Percentiles rank a stretch among this genome's conserved stretches.
These are phyloP conservation scores for Cardiosporidium cionae DNA, from an alignment of 169 alveolate genomes.

Conservation along the genomic window DNA sequence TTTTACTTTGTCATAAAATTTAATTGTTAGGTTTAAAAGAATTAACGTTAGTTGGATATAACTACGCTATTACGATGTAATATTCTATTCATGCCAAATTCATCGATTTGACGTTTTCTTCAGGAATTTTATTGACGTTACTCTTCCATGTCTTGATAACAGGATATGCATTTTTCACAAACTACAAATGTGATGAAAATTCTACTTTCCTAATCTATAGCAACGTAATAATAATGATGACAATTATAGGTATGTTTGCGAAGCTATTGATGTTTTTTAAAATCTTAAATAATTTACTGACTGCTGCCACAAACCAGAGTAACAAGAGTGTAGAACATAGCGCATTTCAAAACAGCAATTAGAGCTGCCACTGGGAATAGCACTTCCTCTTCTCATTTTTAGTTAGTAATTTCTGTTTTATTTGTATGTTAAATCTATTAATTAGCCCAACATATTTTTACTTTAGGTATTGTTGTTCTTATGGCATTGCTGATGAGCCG, in stretches of 20 bases:
- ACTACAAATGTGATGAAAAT: constrained; percentile 16
- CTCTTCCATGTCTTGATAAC: background rate
- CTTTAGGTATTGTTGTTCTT: constrained; percentile 4
- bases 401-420: background rate
- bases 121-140: background rate
- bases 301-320: background rate
- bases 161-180: constrained; percentile 4
- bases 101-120: too few relatives aligned
- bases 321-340: background rate
- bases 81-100: too few relatives aligned
- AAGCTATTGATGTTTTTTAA: background rate
- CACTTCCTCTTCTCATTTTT: background rate
- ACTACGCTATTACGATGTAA: too few relatives aligned
- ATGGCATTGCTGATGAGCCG: constrained; percentile 13
- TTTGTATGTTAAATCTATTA: background rate
- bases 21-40: background rate
- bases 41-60: background rate
- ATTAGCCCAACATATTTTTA: too few relatives aligned
- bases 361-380: background rate
- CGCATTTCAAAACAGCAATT: background rate
- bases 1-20: background rate
- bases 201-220: background rate
- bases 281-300: background rate
- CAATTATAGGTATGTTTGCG: background rate
- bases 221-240: constrained; percentile 10